A percentile compares a stretch with the other conserved stretches of the same genome.
Evolutionary conservation across 768 basidiomycete species (phyloP).

Genomic region (Collybia mongolica): DNA sequence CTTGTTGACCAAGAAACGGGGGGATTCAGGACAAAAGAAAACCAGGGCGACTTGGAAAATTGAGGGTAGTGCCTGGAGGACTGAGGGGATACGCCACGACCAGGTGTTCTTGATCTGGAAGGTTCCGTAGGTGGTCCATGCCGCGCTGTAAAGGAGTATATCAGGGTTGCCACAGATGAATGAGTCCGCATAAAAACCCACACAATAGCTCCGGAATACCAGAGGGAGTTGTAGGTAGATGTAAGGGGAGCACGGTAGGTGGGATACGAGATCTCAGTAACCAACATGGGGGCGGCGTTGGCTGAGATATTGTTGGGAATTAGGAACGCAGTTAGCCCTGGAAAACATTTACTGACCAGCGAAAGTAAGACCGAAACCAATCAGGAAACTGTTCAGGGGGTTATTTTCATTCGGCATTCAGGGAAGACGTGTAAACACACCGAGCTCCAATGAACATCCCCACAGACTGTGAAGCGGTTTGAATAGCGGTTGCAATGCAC

Average conservation of each 20-base stretch:
- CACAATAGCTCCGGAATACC: slow-evolving; percentile 84
- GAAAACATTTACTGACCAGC: slow-evolving; percentile 39
- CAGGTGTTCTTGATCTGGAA: slow-evolving; percentile 66
- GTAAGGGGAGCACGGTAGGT: slow-evolving; percentile 78
- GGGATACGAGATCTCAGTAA: slow-evolving; percentile 86
- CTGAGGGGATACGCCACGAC: slow-evolving; percentile 83
- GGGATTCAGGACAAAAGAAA: slow-evolving; percentile 77
- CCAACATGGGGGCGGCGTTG: slow-evolving; percentile 78
- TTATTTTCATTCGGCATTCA: background rate
- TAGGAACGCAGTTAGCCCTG: slow-evolving; percentile 8
- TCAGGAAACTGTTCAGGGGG: slow-evolving; percentile 47
- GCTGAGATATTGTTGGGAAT: slow-evolving; percentile 27
- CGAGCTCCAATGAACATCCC: slow-evolving; percentile 83
- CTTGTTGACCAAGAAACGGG: slow-evolving; percentile 79
- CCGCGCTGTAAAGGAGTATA: slow-evolving; percentile 42
- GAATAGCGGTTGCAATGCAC: slow-evolving; percentile 64
- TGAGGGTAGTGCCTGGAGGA: slow-evolving; percentile 70
- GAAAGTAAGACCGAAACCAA: slow-evolving; percentile 77
- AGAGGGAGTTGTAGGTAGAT: slow-evolving; percentile 79
- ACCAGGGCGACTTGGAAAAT: slow-evolving; percentile 64
- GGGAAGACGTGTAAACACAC: slow-evolving; percentile 24
- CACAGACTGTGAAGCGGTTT: slow-evolving; percentile 69
- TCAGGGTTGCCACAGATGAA: background rate
- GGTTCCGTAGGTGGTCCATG: slow-evolving; percentile 86
- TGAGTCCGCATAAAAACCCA: slow-evolving; percentile 28